These are phyloP conservation scores for Sarocladium oryzae DNA, from an alignment of 2,329 filamentous ascomycete genomes.

Conservation along the genomic window DNA sequence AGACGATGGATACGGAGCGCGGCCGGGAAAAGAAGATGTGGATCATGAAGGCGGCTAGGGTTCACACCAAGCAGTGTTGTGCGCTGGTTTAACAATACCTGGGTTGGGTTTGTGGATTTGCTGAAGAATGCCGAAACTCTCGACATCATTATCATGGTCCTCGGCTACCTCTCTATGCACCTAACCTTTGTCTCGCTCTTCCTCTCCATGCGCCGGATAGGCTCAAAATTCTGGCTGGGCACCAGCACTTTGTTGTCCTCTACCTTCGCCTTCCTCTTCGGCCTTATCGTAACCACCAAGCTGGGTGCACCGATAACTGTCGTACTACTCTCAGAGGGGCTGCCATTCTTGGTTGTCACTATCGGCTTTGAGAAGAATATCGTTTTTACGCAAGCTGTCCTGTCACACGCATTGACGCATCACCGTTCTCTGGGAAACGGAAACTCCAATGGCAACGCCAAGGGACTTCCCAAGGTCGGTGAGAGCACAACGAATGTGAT, in stretches of 20 bases:
- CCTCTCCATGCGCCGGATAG: conserved; percentile 90
- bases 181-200: conserved; percentile 98
- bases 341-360: conserved; percentile 94
- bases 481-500: conserved; percentile 55
- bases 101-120: conserved; percentile 75
- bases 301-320: conserved; percentile 90
- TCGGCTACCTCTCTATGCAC: conserved; percentile 97
- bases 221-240: conserved; percentile 96
- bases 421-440: conserved; percentile 31
- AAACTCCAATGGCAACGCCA: too few relatives aligned
- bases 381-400: conserved; percentile 84
- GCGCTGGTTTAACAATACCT: conserved; percentile 70
- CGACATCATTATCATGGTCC: conserved; percentile 94
- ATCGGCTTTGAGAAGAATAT: conserved; percentile 99
- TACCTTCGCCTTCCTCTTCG: conserved; percentile 93
- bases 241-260: conserved; percentile 88
- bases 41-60: conserved; percentile 89
- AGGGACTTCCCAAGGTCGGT: background rate
- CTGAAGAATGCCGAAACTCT: conserved; percentile 88
- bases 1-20: conserved; percentile 36
- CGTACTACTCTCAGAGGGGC: conserved; percentile 85
- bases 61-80: conserved; percentile 56
- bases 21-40: conserved; percentile 76
- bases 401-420: conserved; percentile 78
- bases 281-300: conserved; percentile 83